Evolutionary conservation across 2,329 filamentous ascomycete genomes (phyloP).

Genomic region (Cercospora brassicicola): DNA sequence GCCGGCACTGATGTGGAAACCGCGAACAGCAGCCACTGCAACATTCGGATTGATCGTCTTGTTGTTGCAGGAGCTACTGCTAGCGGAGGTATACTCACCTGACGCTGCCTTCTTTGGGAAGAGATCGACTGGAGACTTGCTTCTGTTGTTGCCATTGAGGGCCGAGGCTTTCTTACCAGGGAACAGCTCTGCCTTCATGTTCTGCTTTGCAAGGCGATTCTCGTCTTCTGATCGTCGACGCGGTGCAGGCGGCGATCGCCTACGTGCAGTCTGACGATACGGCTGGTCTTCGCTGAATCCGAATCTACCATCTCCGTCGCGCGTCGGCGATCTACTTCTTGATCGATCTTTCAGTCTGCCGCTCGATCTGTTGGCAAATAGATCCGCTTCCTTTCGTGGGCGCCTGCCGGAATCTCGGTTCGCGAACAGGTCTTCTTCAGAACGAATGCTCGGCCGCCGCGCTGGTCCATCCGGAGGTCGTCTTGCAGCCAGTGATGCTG

Average conservation of each 20-base stretch:
- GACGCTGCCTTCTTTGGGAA: conserved; percentile 31
- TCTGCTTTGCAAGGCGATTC: conserved; percentile 30
- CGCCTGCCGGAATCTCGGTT: conserved; percentile 15
- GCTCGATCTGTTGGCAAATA: conserved; percentile 36
- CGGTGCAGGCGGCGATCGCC: conserved; percentile 45
- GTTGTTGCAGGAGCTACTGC: conserved; percentile 15
- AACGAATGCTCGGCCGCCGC: conserved; percentile 10
- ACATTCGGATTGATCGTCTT: background rate
- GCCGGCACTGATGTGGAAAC: background rate
- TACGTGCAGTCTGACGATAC: conserved; percentile 45
- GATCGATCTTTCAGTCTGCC: conserved; percentile 52
- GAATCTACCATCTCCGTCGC: conserved; percentile 51
- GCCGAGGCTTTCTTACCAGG: conserved; percentile 29
- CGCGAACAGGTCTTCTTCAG: conserved; percentile 20
- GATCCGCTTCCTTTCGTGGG: conserved; percentile 32
- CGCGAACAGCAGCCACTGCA: background rate
- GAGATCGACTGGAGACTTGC: conserved; percentile 25
- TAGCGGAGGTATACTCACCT: conserved; percentile 29
- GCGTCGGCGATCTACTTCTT: conserved; percentile 60
- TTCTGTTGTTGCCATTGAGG: conserved; percentile 2
- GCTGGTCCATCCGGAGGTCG: conserved; percentile 5
- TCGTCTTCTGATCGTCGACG: conserved; percentile 24
- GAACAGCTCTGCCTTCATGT: conserved; percentile 45
- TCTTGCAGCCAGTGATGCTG: conserved; percentile 19
- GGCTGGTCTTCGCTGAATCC: conserved; percentile 54